phyloP scores from a whole-genome alignment of 805 yeast genomes.

The Torulaspora gathmanii region DNA sequence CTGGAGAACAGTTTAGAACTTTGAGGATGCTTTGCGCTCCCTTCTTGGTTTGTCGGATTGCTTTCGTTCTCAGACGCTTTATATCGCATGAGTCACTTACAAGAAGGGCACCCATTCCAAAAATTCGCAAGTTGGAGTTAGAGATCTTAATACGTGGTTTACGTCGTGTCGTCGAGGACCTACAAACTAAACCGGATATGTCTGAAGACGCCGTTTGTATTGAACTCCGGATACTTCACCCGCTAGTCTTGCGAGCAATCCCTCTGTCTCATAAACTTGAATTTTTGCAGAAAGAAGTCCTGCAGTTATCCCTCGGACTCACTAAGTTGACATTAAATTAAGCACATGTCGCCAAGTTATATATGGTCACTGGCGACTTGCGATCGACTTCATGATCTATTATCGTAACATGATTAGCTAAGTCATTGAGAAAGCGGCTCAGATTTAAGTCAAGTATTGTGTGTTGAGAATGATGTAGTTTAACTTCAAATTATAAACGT shows the following conservation, averaged over 20 bases:
- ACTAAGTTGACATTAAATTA: slow-evolving; percentile 21
- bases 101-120: slow-evolving; percentile 60
- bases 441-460: not conserved
- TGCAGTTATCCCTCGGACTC: slow-evolving; percentile 28
- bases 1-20: slow-evolving; percentile 15
- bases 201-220: slow-evolving; percentile 9
- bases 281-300: slow-evolving; percentile 29
- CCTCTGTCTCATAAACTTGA: slow-evolving; percentile 33
- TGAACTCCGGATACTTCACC: slow-evolving; percentile 24
- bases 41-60: slow-evolving; percentile 52
- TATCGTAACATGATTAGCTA: too few species aligned
- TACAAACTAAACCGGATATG: not conserved
- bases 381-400: too few species aligned
- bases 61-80: slow-evolving; percentile 58
- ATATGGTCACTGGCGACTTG: not conserved
- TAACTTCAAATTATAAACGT: not conserved
- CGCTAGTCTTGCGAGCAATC: slow-evolving; percentile 32
- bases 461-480: not conserved
- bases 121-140: slow-evolving; percentile 63
- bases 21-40: slow-evolving; percentile 38
- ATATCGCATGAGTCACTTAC: slow-evolving; percentile 58
- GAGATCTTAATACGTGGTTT: slow-evolving; percentile 44
- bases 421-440: too few species aligned
- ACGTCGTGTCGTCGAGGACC: slow-evolving; percentile 23
- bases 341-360: not conserved